Evolutionary conservation across 2,329 filamentous ascomycete species (phyloP), one percentile per base, ranked within the genome.

Genomic region (Nemania serpens): DNA sequence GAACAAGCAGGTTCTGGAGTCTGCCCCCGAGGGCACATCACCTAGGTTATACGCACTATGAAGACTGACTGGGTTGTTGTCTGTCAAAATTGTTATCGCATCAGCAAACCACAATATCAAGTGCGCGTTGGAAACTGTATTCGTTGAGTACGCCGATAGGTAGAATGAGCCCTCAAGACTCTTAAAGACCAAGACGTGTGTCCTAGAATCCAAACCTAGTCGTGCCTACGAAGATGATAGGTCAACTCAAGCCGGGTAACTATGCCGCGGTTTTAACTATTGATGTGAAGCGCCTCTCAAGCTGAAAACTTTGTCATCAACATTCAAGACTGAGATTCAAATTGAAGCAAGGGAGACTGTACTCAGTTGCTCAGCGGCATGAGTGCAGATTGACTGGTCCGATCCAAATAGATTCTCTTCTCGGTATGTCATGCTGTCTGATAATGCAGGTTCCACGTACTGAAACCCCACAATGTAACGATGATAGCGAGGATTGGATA

Each of bases 21-120:
- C 71, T 0, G 71, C 74, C 0, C 69, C 73, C 4, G 71, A 73
- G n/a, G 72, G 74, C 17, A 71, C 66, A 7, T 56, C 54, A 5
- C 67, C 75, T 55, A 74, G 79, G 58, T 63, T 80, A 46, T 82
- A 77, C 62, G 79, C 77, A 66, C 59, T 72, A 2, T 73, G 52
- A 69, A 37, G n/a, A 10, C 11, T 13, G 6, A 39, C 29, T 12
- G 5, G 29, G 22, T 4, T 45, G 29, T n/a, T 3, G n/a, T 49
- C 25, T 22, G 20, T 6, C 5, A 2, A 5, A 20, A 41, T 55
- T 50, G 15, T 4, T 10, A 12, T 3, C 22, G 17, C 13, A 29
- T 58, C 7, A 36, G 45, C 7, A 54, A 42, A 9, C 1, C 10
- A 37, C 22, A 15, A 22, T 18, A 29, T 6, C 9, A 34, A 47